Base-by-base conservation (phyloP, 1,139 yeast species). In the Hanseniaspora gamundiae region DNA sequence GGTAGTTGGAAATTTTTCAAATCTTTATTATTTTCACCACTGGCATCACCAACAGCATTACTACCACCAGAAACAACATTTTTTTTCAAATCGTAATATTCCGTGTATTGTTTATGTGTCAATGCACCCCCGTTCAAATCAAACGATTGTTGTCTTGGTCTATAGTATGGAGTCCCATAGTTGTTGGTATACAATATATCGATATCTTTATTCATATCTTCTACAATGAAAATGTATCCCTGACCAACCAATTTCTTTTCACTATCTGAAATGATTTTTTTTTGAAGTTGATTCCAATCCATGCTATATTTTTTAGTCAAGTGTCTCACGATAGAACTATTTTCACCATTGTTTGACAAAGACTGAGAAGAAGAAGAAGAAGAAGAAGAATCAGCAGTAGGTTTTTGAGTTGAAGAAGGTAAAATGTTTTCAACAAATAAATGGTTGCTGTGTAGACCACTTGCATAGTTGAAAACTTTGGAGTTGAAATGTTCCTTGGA, bases 371-470 rank as follows among this genome's bases (percentile, higher is more conserved):
- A 13, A 4, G 46, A 19, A 51, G 47, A 9, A 50, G 42, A 29
- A 48, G 38, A 35, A 76, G 62, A 11, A 65, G 59, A 56, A 76
- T 67, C 14, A 78, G 72, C 10, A 80, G 80, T 49, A 60, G 60
- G 11, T 73, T 66, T 24, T 57, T 53, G 21, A 55, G 51, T 38
- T 43, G 66, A 52, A 29, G 51, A 38, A 6, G 64, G 60, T 13
- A 52, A 42, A 47, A 88, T 70, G 56, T 84, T 83, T 60, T 82
- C 79, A 59, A 87, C 78, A 55, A 83, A 86, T 47, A 91, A 71
- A 65, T 91, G 98, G 67, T 91, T 91, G 66, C 87, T 88, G 66
- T 84, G 94, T 2, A 88, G 80, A 61, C 84, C 95, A 4, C 95
- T 83, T 11, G 98, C 96, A 58, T 72, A 76, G 65, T 87, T 93